Base-by-base conservation (phyloP, 2,329 filamentous ascomycete species). In the Fusarium torreyae region DNA sequence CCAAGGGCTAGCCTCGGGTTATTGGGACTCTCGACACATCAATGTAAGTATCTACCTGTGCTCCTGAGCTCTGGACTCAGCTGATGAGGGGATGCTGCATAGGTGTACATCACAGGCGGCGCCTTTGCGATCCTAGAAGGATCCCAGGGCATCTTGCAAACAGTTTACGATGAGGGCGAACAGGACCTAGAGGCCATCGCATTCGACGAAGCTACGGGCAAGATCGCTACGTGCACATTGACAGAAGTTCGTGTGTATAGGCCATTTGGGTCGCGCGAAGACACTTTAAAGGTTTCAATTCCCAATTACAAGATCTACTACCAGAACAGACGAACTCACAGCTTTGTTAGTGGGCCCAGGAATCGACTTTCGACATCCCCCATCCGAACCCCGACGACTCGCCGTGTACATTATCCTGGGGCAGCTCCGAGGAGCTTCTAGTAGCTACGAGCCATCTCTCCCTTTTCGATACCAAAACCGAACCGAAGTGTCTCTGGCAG, bases 101-200 rank as follows among this genome's bases (percentile, higher is more conserved):
- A 97, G 93, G 89, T 89, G 52, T 99, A 98, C 81, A 92, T 98
- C 70, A 96, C 93, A 63, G 95, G 95, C 75, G 92, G 91, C 80
- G 93, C 93, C 66, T 88, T 98, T 69, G 89, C 96, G 54, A 91
- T 99, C 74, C 89, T 98, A 72, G 87, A 89, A 76, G 91, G 89
- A 51, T 88, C 92, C 53, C 86, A 91, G 66, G 88, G 88, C 56
- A 88, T 98, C 68, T 81, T 97, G 34, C 96, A 99, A 80, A 98
- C 94, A 6, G 91, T 97, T 71, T 97, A 97, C 82, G 90, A 96
- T 75, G 92, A 97, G 75, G 91, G 96, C 75, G 85, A 89, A 24
- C 85, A 82, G 17, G 77, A 79, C 33, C 82, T 98, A 28, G 88
- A 94, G 68, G 92, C 94, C 28, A 88, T 98, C 68, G 87, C 89